These are phyloP conservation scores for Backusella psychrophila DNA, from an alignment of 192 early-diverging fungal genomes.

Conservation along the genomic window DNA sequence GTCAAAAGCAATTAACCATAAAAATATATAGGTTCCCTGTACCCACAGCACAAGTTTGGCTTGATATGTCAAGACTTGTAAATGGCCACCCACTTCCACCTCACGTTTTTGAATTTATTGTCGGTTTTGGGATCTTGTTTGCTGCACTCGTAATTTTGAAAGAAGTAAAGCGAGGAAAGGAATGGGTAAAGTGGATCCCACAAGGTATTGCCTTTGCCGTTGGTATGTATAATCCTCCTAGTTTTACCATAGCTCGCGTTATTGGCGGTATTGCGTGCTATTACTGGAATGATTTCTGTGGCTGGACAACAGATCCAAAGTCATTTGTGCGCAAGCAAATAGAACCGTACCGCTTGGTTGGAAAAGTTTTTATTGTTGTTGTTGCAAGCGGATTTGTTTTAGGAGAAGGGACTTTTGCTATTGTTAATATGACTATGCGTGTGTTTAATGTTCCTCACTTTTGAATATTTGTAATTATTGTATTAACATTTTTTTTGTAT, in stretches of 20 bases:
- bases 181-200: conserved; percentile 55
- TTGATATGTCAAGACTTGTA: conserved; percentile 74
- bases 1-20: background rate
- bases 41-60: conserved; percentile 75
- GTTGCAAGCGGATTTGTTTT: conserved; percentile 74
- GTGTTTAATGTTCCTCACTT: conserved; percentile 38
- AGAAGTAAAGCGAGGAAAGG: conserved; percentile 1
- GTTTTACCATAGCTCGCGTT: conserved; percentile 69
- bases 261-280: conserved; percentile 56
- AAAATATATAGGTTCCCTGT: conserved; percentile 47
- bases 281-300: conserved; percentile 47
- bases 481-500: background rate
- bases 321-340: background rate
- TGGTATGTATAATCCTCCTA: conserved; percentile 78
- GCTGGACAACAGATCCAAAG: background rate
- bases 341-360: conserved; percentile 26
- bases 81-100: conserved; percentile 72
- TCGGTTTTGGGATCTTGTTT: conserved; percentile 56
- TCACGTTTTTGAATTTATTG: conserved; percentile 58
- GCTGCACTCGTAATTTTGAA: conserved; percentile 31
- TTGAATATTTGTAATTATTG: background rate
- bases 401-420: conserved; percentile 71
- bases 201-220: conserved; percentile 79
- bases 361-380: conserved; percentile 68
- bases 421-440: conserved; percentile 54